Evolutionary conservation across 257 asterid species (phyloP).

Genomic region (Ophiorrhiza pumila): DNA sequence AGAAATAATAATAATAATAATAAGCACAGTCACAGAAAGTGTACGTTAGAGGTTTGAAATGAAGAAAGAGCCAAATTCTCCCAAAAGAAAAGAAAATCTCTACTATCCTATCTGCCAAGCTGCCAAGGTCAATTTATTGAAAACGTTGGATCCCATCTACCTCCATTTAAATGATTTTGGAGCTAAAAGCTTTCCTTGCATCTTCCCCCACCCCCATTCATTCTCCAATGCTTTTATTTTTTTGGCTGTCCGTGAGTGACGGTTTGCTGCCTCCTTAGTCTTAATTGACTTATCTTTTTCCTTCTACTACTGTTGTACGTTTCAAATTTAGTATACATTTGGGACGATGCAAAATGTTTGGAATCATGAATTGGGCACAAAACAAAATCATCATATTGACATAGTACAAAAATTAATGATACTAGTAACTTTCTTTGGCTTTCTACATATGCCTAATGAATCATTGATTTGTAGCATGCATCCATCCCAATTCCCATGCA

Average conservation of each 20-base stretch:
- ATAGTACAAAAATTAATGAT: neutral
- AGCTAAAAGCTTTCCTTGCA: conserved; percentile 8
- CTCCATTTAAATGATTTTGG: conserved; percentile 28
- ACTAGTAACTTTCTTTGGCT: neutral
- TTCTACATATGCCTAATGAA: no score
- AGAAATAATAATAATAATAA: neutral
- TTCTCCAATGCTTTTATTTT: no score
- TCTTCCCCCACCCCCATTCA: conserved; percentile 13
- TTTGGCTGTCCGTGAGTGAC: neutral
- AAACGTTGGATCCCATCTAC: conserved; percentile 41
- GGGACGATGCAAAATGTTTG: no score
- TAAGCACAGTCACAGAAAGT: conserved; percentile 6
- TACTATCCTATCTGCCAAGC: neutral
- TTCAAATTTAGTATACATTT: no score
- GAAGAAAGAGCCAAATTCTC: conserved; percentile 30
- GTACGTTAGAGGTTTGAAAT: conserved; percentile 33
- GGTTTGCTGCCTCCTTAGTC: neutral
- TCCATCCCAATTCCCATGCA: no score
- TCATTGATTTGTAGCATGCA: no score
- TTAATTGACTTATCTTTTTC: neutral
- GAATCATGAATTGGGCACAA: no score
- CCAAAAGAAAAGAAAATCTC: conserved; percentile 5
- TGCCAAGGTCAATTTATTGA: conserved; percentile 1
- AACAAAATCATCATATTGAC: no score
- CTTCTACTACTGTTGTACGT: neutral